Conservation (phyloP, 306 rosid genomes). For the Cucurbita moschata region DNA sequence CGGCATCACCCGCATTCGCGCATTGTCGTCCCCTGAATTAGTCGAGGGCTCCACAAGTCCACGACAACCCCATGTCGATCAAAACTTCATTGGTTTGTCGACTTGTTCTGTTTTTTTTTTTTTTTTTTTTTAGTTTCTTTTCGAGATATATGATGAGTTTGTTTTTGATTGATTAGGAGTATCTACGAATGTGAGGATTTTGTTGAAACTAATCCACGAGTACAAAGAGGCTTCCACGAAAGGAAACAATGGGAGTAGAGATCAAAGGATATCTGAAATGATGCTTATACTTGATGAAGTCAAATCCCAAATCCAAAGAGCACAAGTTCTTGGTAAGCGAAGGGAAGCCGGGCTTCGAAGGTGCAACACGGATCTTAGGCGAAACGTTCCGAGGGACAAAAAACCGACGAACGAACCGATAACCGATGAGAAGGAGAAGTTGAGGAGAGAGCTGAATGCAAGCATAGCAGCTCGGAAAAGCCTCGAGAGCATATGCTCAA, state of each 20-base stretch:
- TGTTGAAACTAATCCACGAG: constrained; percentile 65
- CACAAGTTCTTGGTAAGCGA: constrained; percentile 26
- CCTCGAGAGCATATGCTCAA: constrained; percentile 75
- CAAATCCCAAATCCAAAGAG: constrained; percentile 43
- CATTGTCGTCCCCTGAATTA: constrained; percentile 43
- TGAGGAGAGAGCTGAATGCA: constrained; percentile 53
- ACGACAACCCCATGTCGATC: constrained; percentile 12
- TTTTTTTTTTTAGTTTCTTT: no score
- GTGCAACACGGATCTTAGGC: constrained; percentile 61
- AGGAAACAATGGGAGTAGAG: constrained; percentile 40
- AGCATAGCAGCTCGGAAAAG: constrained; percentile 61
- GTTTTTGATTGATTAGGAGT: constrained; percentile 25
- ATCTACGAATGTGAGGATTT: constrained; percentile 45
- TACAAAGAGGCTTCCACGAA: constrained; percentile 42
- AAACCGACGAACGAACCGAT: constrained; percentile 23
- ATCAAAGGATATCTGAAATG: constrained; percentile 74
- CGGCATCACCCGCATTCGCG: constrained; percentile 30
- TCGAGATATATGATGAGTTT: not conserved
- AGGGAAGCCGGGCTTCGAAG: constrained; percentile 50
- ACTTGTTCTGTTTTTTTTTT: no score
- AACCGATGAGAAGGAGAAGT: constrained; percentile 63
- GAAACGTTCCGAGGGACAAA: constrained; percentile 39
- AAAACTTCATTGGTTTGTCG: constrained; percentile 44
- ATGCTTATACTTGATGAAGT: constrained; percentile 53
- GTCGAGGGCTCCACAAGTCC: constrained; percentile 22